Base-by-base conservation (phyloP, 345 rosid species). In the Hypericum perforatum region DNA sequence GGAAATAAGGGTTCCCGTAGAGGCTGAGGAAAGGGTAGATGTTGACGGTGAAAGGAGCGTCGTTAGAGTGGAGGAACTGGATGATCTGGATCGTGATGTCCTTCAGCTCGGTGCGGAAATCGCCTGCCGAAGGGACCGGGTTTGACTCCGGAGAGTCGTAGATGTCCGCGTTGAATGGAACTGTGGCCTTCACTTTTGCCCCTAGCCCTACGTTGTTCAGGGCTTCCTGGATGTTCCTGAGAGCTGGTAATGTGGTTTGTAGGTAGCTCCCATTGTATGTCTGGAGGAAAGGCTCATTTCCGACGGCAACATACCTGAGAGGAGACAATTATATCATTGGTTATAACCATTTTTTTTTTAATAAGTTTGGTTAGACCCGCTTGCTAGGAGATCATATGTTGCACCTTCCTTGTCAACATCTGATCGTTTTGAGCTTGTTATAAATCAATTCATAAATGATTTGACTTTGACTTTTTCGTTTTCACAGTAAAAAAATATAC, bases 21-120 rank as follows among this genome's bases (percentile, higher is more conserved):
- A 46, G 50, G 50, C 50, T 46, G 50, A 46, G 50, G 10, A 46
- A 46, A 3, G 50, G 50, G 50, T 46, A 46, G 50, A 46, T 46
- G 50, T 46, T 46, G 12, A 46, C 50, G 14, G 50, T 46, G 50
- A 46, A 46, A 5, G 50, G 50, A 10, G 50, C 50, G 14, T 46
- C 50, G 14, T 46, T 46, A 2, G 12, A n/a, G 14, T 46, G 22
- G 0, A 46, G 50, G 29, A 15, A 46, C 22, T 46, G 50, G 50
- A 46, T 13, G 50, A 46, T 46, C 22, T 46, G 29, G 29, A 46
- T 16, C 9, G 50, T 46, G 6, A 46, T 16, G 50, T 46, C 50
- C 22, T 46, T 46, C 15, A 46, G 29, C 22, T 46, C 50, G 4
- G 50, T 16, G 29, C 50, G 12, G 50, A 46, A 46, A 14, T 46